A percentile compares a stretch with the other conserved stretches of the same genome.
Evolutionary conservation across 805 yeast species (phyloP).

Genomic region (Blastobotrys peoriensis): DNA sequence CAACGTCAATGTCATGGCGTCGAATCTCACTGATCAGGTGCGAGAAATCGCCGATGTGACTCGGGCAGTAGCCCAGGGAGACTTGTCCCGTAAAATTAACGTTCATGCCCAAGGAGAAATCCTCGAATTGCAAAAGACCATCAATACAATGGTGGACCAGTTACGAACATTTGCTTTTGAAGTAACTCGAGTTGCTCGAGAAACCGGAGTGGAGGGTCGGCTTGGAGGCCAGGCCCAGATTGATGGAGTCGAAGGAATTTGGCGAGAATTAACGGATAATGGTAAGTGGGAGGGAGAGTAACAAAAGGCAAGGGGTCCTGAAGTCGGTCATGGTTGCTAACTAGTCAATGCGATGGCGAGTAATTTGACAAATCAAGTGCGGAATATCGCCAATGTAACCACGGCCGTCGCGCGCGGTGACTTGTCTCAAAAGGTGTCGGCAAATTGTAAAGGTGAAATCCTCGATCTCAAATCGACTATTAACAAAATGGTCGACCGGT

Average conservation of each 20-base stretch:
- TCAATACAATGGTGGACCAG: conserved; percentile 85
- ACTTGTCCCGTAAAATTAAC: conserved; percentile 71
- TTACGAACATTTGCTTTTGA: conserved; percentile 77
- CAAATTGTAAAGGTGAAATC: conserved; percentile 79
- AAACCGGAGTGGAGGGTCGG: conserved; percentile 84
- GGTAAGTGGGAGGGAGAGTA: conserved; percentile 24
- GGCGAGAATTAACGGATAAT: conserved; percentile 83
- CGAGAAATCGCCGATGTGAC: conserved; percentile 88
- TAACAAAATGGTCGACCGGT: conserved; percentile 83
- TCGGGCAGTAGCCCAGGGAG: conserved; percentile 83
- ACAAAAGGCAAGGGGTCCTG: neutral
- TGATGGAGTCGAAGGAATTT: conserved; percentile 74
- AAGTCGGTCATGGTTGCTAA: too few relatives aligned
- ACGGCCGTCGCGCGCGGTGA: conserved; percentile 86
- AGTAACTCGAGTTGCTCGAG: conserved; percentile 80
- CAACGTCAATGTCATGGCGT: conserved; percentile 85
- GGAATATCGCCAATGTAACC: conserved; percentile 82
- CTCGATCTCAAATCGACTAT: conserved; percentile 76
- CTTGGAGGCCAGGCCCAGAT: conserved; percentile 84
- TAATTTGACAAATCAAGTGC: conserved; percentile 79
- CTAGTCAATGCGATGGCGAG: conserved; percentile 77
- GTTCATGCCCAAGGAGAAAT: conserved; percentile 93
- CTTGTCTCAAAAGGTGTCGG: conserved; percentile 72
- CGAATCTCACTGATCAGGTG: conserved; percentile 80
- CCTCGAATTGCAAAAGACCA: conserved; percentile 75